Base-by-base conservation (phyloP, 106 monocot genomes). In the Dendrobium chrysotoxum region DNA sequence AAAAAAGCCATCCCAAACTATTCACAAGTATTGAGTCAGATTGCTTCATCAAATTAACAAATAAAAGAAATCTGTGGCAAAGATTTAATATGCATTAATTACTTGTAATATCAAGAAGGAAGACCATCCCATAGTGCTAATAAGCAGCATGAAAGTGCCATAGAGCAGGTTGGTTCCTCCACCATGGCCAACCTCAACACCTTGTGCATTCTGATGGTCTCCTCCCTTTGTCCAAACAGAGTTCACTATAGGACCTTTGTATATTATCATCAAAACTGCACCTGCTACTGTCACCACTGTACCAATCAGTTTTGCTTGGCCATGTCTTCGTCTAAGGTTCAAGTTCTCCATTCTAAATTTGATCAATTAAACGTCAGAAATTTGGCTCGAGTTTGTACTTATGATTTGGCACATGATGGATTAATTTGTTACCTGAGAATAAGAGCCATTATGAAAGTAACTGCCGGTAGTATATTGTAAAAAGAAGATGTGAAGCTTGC, bases 391-490 rank as follows among this genome's bases (percentile, higher is more conserved):
- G n/a, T n/a, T 21, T 58, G 53, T 68, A 12, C 28, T 28, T 28
- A 68, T 12, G 4, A 68, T 68, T 10, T n/a, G 8, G 1, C 28
- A 17, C 7, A 44, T n/a, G 31, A 8, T 45, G 11, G 11, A 45
- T 45, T 45, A 45, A 35, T 35, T 35, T 35, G 0, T 8, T 82
- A 92, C 95, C 92, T 82, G 0, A 95, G 83, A 23, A 92, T 3
- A 38, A 88, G 20, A 53, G 95, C 95, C 40, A 91, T 72, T 30
- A 95, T 40, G 66, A 96, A 96, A 20, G 96, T 96, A 3, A 96
- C 71, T 15, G 96, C 89, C 4, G 93, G 96, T 46, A 96, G 89
- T 44, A 96, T 88, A 85, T 96, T 96, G 39, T 77, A 73, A 64
- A 96, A 13, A 4, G 93, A 91, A 0, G 93, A 55, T 0, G 91